These are phyloP conservation scores for Raffaelea ambrosiae DNA, from an alignment of 2,329 filamentous ascomycete species.

Conservation along the genomic window DNA sequence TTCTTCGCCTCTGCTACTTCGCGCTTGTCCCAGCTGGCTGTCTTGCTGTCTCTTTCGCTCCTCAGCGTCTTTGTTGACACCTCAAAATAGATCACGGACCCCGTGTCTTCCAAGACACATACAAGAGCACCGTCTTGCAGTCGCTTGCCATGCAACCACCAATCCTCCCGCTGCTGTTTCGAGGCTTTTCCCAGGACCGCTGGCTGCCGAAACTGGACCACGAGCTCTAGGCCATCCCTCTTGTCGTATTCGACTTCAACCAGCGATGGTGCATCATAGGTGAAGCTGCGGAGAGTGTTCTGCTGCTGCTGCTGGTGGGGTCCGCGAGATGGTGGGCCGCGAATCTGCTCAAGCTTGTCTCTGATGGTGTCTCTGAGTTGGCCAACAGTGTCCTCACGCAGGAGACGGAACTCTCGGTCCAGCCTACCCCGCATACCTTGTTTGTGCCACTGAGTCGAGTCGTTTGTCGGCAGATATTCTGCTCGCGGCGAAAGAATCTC, in stretches of 20 bases:
- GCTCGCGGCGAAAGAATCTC: conserved; percentile 26
- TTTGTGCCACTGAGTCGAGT: conserved; percentile 29
- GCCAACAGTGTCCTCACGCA: conserved; percentile 46
- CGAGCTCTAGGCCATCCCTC: background rate
- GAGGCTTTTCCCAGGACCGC: background rate
- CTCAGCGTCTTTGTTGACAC: background rate
- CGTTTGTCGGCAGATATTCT: conserved; percentile 31
- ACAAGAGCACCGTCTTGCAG: background rate
- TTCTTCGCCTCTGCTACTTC: background rate
- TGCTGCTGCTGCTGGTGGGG: no score
- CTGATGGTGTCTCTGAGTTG: conserved; percentile 40
- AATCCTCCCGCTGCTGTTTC: background rate
- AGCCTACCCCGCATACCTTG: conserved; percentile 37
- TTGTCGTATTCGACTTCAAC: background rate
- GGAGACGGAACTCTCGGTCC: conserved; percentile 46
- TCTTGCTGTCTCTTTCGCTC: no score
- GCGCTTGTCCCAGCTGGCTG: background rate
- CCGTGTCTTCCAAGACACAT: background rate
- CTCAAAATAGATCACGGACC: background rate
- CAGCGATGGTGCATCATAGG: no score
- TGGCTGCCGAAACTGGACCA: background rate
- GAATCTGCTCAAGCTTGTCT: conserved; percentile 26
- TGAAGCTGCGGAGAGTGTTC: no score
- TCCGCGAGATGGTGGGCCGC: background rate
- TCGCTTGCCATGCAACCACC: background rate